Evolutionary conservation across 202 grass and related monocot genomes (phyloP).

Genomic region (Brachypodium distachyon): DNA sequence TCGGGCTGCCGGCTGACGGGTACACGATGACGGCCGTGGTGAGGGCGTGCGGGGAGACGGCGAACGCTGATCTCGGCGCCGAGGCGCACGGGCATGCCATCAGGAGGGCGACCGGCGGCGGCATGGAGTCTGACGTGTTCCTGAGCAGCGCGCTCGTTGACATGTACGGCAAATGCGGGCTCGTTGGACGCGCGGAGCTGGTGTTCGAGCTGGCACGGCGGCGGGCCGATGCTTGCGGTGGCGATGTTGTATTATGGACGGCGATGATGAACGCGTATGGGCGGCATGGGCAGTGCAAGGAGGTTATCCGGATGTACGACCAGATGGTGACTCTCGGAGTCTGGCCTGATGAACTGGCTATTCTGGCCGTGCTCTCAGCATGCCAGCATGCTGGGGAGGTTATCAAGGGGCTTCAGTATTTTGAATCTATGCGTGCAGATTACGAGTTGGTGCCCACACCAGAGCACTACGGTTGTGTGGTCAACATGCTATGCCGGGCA

Average conservation of each 20-base stretch:
- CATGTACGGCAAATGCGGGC: not conserved
- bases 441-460: conserved; percentile 27
- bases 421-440: conserved; percentile 26
- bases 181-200: not conserved
- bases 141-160: conserved; percentile 16
- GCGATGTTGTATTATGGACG: conserved; percentile 55
- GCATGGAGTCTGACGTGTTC: conserved; percentile 24
- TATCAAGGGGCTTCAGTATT: conserved; percentile 39
- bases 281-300: conserved; percentile 36
- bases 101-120: conserved; percentile 3
- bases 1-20: conserved; percentile 12
- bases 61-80: not conserved
- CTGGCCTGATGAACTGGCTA: conserved; percentile 40
- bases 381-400: conserved; percentile 49
- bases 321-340: conserved; percentile 28
- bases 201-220: conserved; percentile 19
- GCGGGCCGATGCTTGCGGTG: not conserved
- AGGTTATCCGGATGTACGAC: conserved; percentile 45
- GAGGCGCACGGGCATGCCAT: conserved; percentile 35
- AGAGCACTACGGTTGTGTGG: conserved; percentile 49
- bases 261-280: conserved; percentile 51
- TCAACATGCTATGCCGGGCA: conserved; percentile 48
- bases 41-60: conserved; percentile 39
- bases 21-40: conserved; percentile 40
- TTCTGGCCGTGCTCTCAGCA: conserved; percentile 55